These are phyloP conservation scores for Mucor piriformis DNA, from an alignment of 371 early-diverging fungal genomes.

Conservation along the genomic window DNA sequence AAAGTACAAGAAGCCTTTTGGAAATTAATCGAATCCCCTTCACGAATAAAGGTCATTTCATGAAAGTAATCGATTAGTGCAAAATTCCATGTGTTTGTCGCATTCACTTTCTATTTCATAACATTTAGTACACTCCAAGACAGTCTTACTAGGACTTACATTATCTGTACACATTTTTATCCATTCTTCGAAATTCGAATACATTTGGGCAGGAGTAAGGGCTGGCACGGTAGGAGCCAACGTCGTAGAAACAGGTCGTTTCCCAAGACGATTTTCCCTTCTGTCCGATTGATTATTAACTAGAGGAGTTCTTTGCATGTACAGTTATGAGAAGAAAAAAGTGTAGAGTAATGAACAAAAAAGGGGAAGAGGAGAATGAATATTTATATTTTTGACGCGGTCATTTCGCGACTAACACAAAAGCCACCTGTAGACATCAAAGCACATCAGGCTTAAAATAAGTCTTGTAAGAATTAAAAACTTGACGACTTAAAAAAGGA, in stretches of 20 bases:
- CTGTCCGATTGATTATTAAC: neutral
- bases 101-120: slow-evolving; percentile 90
- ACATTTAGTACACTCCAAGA: neutral
- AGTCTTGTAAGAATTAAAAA: too few species aligned
- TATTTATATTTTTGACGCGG: too few species aligned
- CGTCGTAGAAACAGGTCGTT: slow-evolving; percentile 1
- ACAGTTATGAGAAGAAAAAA: neutral
- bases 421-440: too few species aligned
- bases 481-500: too few species aligned
- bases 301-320: slow-evolving; percentile 9
- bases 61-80: slow-evolving; percentile 98
- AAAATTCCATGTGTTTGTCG: slow-evolving; percentile 97
- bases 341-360: neutral
- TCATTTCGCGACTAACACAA: too few species aligned
- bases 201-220: slow-evolving; percentile 54
- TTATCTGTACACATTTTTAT: slow-evolving; percentile 97
- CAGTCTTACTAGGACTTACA: slow-evolving; percentile 48
- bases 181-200: slow-evolving; percentile 91
- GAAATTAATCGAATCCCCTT: slow-evolving; percentile 98
- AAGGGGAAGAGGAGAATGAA: neutral
- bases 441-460: too few species aligned
- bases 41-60: slow-evolving; percentile 92
- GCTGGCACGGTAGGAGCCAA: slow-evolving; percentile 18
- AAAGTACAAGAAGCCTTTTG: slow-evolving; percentile 99
- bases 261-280: neutral